Evolutionary conservation across 495 filamentous ascomycete species (phyloP).

Genomic region (Hypoxylon lenormandii): DNA sequence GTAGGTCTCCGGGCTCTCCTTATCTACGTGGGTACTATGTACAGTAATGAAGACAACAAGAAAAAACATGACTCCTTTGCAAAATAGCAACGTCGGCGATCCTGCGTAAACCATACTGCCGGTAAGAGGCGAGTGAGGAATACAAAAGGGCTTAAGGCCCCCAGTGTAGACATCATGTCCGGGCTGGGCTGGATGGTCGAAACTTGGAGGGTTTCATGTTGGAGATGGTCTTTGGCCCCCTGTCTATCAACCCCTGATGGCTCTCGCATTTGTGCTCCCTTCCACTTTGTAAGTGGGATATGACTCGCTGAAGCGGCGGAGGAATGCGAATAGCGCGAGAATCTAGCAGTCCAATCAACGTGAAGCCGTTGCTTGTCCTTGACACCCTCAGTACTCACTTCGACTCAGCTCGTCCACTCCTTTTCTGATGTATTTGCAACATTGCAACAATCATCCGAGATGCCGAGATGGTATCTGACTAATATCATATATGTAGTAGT

Average conservation of each 20-base stretch:
- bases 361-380: constrained; percentile 26
- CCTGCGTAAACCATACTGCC: constrained; percentile 41
- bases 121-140: constrained; percentile 34
- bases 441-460: neutral
- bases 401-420: constrained; percentile 10
- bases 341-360: constrained; percentile 20
- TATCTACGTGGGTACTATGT: neutral
- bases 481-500: no score
- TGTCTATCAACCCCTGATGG: constrained; percentile 30
- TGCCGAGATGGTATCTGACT: no score
- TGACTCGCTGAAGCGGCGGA: constrained; percentile 35
- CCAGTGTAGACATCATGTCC: constrained; percentile 39
- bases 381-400: constrained; percentile 6
- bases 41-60: neutral
- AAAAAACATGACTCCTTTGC: constrained; percentile 11
- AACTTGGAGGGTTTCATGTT: constrained; percentile 53
- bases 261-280: constrained; percentile 21
- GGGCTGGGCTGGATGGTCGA: constrained; percentile 50
- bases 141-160: constrained; percentile 33
- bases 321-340: constrained; percentile 4
- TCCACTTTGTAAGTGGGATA: constrained; percentile 55
- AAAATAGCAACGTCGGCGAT: constrained; percentile 19
- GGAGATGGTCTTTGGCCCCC: constrained; percentile 45
- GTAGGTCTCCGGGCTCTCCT: neutral
- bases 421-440: neutral